Percentiles rank a stretch among this genome's conserved stretches.
Evolutionary conservation across 169 alveolate species (phyloP).

Genomic region (Plasmodium cynomolgi): DNA sequence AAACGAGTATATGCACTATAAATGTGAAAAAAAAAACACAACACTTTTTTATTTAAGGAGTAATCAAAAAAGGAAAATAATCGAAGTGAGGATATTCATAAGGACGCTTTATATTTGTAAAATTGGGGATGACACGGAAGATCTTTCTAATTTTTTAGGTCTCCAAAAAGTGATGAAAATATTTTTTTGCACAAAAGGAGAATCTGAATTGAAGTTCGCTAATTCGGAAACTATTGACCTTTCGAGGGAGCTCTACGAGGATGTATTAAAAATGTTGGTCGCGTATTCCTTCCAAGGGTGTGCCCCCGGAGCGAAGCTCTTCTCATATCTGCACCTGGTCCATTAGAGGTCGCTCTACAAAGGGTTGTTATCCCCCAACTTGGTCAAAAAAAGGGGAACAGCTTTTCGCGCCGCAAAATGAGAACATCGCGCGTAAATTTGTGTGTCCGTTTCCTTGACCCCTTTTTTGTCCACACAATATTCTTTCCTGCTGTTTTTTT

Average conservation of each 20-base stretch:
- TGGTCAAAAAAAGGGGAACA: background rate
- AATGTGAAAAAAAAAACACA: constrained; percentile 44
- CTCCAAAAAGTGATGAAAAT: constrained; percentile 61
- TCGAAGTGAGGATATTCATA: constrained; percentile 53
- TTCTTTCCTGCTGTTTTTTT: background rate
- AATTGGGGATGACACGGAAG: background rate
- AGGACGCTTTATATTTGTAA: constrained; percentile 37
- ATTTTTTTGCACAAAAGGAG: constrained; percentile 16
- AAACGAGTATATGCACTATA: constrained; percentile 38
- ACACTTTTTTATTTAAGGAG: constrained; percentile 38
- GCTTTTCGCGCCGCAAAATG: background rate
- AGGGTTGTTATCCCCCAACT: background rate
- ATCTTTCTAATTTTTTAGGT: background rate
- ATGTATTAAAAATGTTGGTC: constrained; percentile 47
- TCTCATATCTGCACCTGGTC: constrained; percentile 44
- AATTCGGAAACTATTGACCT: constrained; percentile 34
- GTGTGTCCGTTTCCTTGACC: background rate
- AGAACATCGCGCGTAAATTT: background rate
- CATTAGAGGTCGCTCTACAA: background rate
- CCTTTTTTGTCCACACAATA: background rate
- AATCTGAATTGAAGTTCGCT: background rate
- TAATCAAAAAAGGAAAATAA: constrained; percentile 14
- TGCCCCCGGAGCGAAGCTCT: background rate
- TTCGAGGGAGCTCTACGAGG: constrained; percentile 40
- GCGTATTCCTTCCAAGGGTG: constrained; percentile 15